Conservation (phyloP, 1,284 basidiomycete species). For the Moniliella sp. region DNA sequence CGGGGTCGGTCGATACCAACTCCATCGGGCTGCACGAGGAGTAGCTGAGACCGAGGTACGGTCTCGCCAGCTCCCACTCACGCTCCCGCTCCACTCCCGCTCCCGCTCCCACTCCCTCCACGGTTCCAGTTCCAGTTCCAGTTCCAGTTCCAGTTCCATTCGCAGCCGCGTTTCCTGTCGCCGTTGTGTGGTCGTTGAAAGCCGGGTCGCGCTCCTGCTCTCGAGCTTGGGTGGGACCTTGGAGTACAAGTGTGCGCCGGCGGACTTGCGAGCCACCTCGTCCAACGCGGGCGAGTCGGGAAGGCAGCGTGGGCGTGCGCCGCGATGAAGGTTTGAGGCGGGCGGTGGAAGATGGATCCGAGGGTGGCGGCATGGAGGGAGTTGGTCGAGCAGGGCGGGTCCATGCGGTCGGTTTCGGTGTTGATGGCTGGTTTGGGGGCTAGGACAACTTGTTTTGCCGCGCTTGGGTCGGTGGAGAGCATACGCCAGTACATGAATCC, state of each 20-base stretch:
- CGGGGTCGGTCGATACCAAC: too few species aligned
- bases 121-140: too few species aligned
- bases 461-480: conserved; percentile 71
- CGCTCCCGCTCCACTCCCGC: too few species aligned
- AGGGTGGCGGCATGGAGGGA: conserved; percentile 22
- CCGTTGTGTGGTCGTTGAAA: too few species aligned
- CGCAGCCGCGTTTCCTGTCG: too few species aligned
- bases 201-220: too few species aligned
- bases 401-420: conserved; percentile 90
- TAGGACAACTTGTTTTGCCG: conserved; percentile 70
- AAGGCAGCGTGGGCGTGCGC: conserved; percentile 5
- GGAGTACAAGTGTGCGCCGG: conserved; percentile 19
- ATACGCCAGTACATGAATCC: conserved; percentile 99
- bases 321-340: conserved; percentile 23
- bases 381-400: conserved; percentile 31
- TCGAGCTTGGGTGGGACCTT: too few species aligned
- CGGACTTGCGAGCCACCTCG: conserved; percentile 12
- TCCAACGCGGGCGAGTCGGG: conserved; percentile 19
- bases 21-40: too few species aligned
- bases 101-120: too few species aligned
- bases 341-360: conserved; percentile 22
- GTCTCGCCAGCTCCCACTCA: too few species aligned
- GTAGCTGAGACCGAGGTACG: too few species aligned
- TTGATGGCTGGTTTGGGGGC: conserved; percentile 83
- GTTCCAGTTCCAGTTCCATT: too few species aligned